Conservation (phyloP, 31 red algal genomes). For the Pterothamnion heteromorphum region DNA sequence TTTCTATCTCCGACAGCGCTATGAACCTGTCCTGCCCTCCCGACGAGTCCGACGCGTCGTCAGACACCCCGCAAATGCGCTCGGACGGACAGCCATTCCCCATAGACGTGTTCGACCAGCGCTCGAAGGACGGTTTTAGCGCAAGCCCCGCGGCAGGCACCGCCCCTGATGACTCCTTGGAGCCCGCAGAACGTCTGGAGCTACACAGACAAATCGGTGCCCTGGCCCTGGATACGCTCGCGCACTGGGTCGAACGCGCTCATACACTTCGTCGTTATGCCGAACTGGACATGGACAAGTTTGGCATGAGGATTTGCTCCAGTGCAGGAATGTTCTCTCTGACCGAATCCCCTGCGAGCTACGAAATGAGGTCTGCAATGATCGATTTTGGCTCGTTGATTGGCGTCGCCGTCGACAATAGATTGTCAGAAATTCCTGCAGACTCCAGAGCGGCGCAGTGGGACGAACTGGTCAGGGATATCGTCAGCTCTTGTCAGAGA, state of each 20-base stretch:
- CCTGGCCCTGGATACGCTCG: conserved; percentile 62
- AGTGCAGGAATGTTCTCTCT: conserved; percentile 59
- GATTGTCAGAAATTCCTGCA: neutral
- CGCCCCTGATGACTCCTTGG: conserved; percentile 30
- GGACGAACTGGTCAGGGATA: neutral
- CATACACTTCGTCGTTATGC: conserved; percentile 16
- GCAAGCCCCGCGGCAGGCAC: conserved; percentile 7
- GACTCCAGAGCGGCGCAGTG: neutral
- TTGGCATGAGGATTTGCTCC: conserved; percentile 48
- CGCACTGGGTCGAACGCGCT: conserved; percentile 52
- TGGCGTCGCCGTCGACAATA: conserved; percentile 27
- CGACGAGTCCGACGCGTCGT: conserved; percentile 70
- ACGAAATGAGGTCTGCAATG: conserved; percentile 66
- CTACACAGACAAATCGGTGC: conserved; percentile 64
- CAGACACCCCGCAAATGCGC: conserved; percentile 53
- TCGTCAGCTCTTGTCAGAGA: conserved; percentile 54
- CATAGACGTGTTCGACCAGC: conserved; percentile 57
- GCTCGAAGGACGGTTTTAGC: conserved; percentile 54
- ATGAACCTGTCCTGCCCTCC: conserved; percentile 51
- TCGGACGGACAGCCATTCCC: conserved; percentile 46
- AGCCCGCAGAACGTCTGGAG: conserved; percentile 56
- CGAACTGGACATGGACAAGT: conserved; percentile 47
- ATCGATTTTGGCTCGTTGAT: conserved; percentile 60
- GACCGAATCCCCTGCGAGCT: conserved; percentile 58
- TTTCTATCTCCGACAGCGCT: conserved; percentile 61